A percentile compares a stretch with the other conserved stretches of the same genome.
These are phyloP conservation scores for Podospora fimiseda DNA, from an alignment of 495 filamentous ascomycete species.

Conservation along the genomic window DNA sequence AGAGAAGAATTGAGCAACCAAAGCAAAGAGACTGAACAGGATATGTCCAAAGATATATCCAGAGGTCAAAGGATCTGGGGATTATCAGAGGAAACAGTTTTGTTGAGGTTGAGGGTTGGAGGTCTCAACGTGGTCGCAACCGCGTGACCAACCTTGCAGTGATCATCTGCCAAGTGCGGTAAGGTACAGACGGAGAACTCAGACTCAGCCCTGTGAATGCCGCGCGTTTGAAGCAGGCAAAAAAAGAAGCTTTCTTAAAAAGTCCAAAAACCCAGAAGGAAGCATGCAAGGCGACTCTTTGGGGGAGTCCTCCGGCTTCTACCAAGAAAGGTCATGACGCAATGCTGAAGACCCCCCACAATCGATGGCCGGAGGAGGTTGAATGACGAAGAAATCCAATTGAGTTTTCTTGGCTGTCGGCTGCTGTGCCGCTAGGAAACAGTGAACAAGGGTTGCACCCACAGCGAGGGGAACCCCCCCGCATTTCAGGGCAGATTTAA, in stretches of 20 bases:
- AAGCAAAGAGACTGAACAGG: no score
- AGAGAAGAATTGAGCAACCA: no score
- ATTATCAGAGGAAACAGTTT: no score
- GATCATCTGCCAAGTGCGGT: constrained; percentile 6
- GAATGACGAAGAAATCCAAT: background rate
- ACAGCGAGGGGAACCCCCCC: constrained; percentile 1
- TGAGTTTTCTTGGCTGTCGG: background rate
- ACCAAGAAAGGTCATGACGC: constrained; percentile 1
- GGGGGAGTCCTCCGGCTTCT: background rate
- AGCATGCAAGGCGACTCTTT: background rate
- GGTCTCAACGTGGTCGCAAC: constrained; percentile 3
- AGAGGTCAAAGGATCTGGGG: no score
- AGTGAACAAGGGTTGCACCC: background rate
- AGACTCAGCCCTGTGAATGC: no score
- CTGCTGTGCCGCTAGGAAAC: background rate
- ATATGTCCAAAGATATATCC: no score
- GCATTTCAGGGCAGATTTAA: background rate
- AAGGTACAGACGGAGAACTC: background rate
- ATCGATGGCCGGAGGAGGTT: background rate
- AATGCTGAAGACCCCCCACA: background rate
- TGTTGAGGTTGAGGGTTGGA: background rate
- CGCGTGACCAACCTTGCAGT: constrained; percentile 17
- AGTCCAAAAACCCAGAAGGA: background rate
- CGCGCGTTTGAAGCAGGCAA: no score
- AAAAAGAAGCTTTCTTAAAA: background rate